Conservation (phyloP, 2,329 filamentous ascomycete species). For the Aspergillus sp. region DNA sequence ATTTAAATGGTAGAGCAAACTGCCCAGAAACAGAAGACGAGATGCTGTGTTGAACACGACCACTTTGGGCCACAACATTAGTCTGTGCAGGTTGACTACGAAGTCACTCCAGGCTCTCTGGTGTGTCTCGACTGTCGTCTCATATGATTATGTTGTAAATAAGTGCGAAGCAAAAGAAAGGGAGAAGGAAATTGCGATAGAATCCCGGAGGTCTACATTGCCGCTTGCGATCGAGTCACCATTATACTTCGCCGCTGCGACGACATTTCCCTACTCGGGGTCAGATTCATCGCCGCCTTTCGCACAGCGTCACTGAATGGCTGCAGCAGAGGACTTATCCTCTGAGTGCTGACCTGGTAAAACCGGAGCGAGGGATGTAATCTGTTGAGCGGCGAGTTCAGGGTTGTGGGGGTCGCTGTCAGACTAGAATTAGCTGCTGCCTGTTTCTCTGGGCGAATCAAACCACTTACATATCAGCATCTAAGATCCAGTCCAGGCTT, state of each 20-base stretch:
- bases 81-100: slow-evolving; percentile 18
- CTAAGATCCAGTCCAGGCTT: slow-evolving; percentile 90
- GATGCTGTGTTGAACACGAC: slow-evolving; percentile 19
- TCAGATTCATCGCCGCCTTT: no score
- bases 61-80: not conserved
- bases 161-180: no score
- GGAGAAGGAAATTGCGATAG: not conserved
- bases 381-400: slow-evolving; percentile 67
- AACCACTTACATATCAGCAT: slow-evolving; percentile 67
- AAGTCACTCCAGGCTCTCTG: slow-evolving; percentile 7
- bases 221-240: not conserved
- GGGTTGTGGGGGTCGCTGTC: slow-evolving; percentile 56
- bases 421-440: not conserved
- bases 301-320: not conserved
- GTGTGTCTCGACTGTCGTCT: slow-evolving; percentile 2
- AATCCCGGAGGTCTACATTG: not conserved
- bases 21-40: not conserved
- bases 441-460: not conserved
- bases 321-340: not conserved
- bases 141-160: not conserved
- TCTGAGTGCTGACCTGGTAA: slow-evolving; percentile 62
- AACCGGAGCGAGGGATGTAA: slow-evolving; percentile 78
- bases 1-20: slow-evolving; percentile 11
- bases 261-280: no score
- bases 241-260: no score